Base-by-base conservation (phyloP, 495 filamentous ascomycete genomes). In the Penicillium longicatenatum region DNA sequence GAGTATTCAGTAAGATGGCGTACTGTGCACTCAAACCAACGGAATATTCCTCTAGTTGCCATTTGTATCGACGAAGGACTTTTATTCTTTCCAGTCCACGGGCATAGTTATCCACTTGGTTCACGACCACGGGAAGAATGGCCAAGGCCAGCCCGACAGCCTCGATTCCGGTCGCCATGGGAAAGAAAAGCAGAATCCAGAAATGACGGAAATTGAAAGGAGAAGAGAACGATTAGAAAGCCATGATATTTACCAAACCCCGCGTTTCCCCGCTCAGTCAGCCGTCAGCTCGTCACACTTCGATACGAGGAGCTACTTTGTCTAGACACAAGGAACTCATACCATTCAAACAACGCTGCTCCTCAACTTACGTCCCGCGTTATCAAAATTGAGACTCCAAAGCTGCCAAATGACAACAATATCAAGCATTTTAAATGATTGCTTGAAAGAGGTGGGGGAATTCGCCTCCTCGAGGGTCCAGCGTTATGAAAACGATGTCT, bases 111-210 rank as follows among this genome's bases (percentile, higher is more conserved):
- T 70, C 65, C 3, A 75, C 6, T 6, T 69, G 69, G 21, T 60
- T 57, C 14, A 74, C 44, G 26, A 72, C 24, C 2, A 72, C 37
- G 3, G 72, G 69, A 19, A 73, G 37, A 17, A 66, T 22, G 1
- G 67, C 67, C 4, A 71, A 64, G 4, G 60, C 56, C 5, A 74
- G 19, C 0, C 70, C 69, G 0, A 61, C 58, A 4, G 57, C 52
- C 31, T 71, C 71, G 12, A 74, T 61, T 2, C 68, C 68, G 9
- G 62, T 63, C 22, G 60, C 67, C 55, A 59, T 63, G 1, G 48
- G 37, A 16, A 26, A 26, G 26, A 26, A 26, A 26, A 4, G 26
- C 26, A 6, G 7, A 26, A 5, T 4, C 0, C 7, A 26, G 26
- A 26, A 6, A 4, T 26, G 7, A 26, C 7, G 4, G 26, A 6